Percentiles rank a stretch among this genome's conserved stretches.
Evolutionary conservation across 139 green algal species (phyloP).

Genomic region (Chlamydomonas incerta): DNA sequence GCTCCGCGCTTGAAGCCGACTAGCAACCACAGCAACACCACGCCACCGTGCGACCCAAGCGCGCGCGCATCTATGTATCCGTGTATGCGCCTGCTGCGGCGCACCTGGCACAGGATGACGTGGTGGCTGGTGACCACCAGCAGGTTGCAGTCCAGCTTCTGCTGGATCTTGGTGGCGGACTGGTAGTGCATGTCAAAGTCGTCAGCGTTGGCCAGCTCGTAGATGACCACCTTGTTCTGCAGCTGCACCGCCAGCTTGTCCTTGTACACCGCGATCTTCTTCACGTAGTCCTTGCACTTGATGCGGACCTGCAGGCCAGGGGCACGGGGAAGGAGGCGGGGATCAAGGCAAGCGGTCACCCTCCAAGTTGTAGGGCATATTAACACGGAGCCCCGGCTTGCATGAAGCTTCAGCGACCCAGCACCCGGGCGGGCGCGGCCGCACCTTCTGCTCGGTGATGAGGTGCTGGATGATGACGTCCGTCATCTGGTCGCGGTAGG

Average conservation of each 20-base stretch:
- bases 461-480: conserved; percentile 91
- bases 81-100: too few relatives aligned
- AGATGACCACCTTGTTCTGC: conserved; percentile 79
- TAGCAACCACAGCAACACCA: background rate
- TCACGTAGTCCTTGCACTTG: conserved; percentile 82
- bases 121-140: conserved; percentile 82
- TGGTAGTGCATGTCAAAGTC: conserved; percentile 77
- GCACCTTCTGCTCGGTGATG: conserved; percentile 83
- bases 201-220: conserved; percentile 71
- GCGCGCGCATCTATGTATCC: too few relatives aligned
- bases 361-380: too few relatives aligned
- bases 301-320: conserved; percentile 35
- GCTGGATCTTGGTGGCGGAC: conserved; percentile 71
- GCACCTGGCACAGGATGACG: conserved; percentile 82
- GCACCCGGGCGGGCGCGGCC: too few relatives aligned
- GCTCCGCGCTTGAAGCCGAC: too few relatives aligned
- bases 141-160: conserved; percentile 88
- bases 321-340: too few relatives aligned
- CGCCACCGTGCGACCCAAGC: too few relatives aligned
- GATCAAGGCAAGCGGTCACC: too few relatives aligned
- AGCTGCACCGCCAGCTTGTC: conserved; percentile 88
- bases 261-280: conserved; percentile 88
- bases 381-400: too few relatives aligned
- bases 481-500: conserved; percentile 84
- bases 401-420: too few relatives aligned